phyloP scores from a whole-genome alignment of 176 grass and related monocot genomes.

The sorghum (Sorghum bicolor) region Sorghum_bicolor_NCBIv3 NC_012873.2:45653501-45654000 shows the following conservation, averaged over 20 bases:
- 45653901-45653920: too few relatives aligned
- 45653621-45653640: neutral
- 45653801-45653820: neutral
- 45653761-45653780: slow-evolving; percentile 6
- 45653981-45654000: too few relatives aligned
- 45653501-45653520: slow-evolving; percentile 39
- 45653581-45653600: slow-evolving; percentile 42
- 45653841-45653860: too few relatives aligned
- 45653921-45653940: too few relatives aligned
- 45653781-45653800: slow-evolving; percentile 11
- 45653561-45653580: neutral
- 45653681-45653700: neutral
- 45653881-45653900: too few relatives aligned
- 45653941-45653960: too few relatives aligned
- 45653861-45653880: too few relatives aligned
- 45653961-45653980: too few relatives aligned
- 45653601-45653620: slow-evolving; percentile 1
- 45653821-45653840: too few relatives aligned
- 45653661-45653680: neutral
- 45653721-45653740: slow-evolving; percentile 1
- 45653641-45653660: neutral
- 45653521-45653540: slow-evolving; percentile 36
- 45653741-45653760: neutral
- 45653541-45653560: slow-evolving; percentile 48
- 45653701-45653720: slow-evolving; percentile 29